These are phyloP conservation scores for Lactarius hatsudake DNA, from an alignment of 768 basidiomycete species.

Conservation along the genomic window DNA sequence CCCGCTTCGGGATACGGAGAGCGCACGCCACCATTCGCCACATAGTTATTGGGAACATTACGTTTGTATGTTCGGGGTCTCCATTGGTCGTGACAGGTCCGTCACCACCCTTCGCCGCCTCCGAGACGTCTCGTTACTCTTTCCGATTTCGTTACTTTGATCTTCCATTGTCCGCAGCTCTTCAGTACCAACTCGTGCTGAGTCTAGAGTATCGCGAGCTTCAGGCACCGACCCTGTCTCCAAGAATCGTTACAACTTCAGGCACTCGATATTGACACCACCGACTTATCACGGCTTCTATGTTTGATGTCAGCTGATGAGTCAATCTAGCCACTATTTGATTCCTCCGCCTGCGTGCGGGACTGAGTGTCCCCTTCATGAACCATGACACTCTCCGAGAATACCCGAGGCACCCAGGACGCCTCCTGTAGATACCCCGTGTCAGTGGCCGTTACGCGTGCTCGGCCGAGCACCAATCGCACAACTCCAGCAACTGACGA, in stretches of 20 bases:
- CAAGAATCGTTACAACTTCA: not conserved
- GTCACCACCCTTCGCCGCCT: not conserved
- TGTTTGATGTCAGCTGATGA: not conserved
- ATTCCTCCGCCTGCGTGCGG: constrained; percentile 2
- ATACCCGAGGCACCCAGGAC: not conserved
- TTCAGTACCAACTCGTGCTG: not conserved
- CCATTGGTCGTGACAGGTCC: not conserved
- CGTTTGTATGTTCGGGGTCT: not conserved
- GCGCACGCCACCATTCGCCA: not conserved
- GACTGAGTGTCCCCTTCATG: not conserved
- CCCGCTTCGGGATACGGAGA: not conserved
- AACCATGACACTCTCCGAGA: not conserved
- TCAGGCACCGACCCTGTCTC: not conserved
- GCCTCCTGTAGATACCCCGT: not conserved
- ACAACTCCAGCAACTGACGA: not conserved
- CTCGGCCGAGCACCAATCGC: not conserved
- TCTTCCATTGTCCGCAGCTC: not conserved
- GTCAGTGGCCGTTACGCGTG: not conserved
- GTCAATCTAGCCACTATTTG: not conserved
- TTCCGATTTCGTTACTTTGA: not conserved
- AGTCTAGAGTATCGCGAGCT: not conserved
- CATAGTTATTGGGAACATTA: not conserved
- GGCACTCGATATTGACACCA: not conserved
- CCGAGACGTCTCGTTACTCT: not conserved
- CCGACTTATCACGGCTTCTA: not conserved